Evolutionary conservation across 1,284 basidiomycete species (phyloP).

Genomic region (Ceratobasidium sp.): DNA sequence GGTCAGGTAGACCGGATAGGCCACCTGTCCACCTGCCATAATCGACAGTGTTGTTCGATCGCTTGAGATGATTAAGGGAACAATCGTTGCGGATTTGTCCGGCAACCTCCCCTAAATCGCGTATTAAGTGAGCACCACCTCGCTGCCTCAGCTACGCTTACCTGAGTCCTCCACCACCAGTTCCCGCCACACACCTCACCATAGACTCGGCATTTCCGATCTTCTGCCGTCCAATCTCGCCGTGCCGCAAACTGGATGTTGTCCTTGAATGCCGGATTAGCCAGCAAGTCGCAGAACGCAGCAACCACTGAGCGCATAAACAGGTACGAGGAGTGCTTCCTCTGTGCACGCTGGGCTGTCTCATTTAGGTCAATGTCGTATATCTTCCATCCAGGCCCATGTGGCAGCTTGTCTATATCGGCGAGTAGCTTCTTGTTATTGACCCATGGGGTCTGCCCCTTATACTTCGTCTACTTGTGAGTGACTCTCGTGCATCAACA

Average conservation of each 20-base stretch:
- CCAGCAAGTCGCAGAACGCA: constrained; percentile 15
- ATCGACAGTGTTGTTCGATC: constrained; percentile 4
- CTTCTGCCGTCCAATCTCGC: constrained; percentile 16
- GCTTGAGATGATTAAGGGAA: constrained; percentile 13
- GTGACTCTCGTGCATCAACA: neutral
- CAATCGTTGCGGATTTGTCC: neutral
- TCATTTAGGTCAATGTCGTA: neutral
- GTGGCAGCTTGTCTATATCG: constrained; percentile 10
- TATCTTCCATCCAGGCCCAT: constrained; percentile 11
- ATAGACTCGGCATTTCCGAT: constrained; percentile 10
- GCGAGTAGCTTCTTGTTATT: neutral
- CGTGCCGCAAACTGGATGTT: constrained; percentile 30
- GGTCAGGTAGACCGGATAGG: constrained; percentile 25
- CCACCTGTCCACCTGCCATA: neutral
- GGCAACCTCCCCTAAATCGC: neutral
- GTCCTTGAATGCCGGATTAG: constrained; percentile 34
- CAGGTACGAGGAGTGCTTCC: neutral
- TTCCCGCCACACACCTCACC: constrained; percentile 16
- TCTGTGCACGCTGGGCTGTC: neutral
- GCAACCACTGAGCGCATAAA: constrained; percentile 15
- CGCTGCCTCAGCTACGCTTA: neutral
- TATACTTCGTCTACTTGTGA: neutral
- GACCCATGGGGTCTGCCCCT: constrained; percentile 14
- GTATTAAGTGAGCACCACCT: neutral
- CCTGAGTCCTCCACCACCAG: constrained; percentile 37